Percentiles rank a stretch among this genome's conserved stretches.
Evolutionary conservation across 345 rosid genomes (phyloP).

Genomic region (Brassica napus): Da-Ae NC_063440.1:27577001-27577500

Average conservation of each 20-base stretch:
- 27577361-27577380: not conserved
- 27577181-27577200: not conserved
- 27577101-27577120: constrained; percentile 34
- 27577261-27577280: constrained; percentile 12
- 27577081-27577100: constrained; percentile 34
- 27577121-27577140: constrained; percentile 35
- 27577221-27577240: not conserved
- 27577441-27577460: too few relatives aligned
- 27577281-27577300: constrained; percentile 11
- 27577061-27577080: not conserved
- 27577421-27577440: too few relatives aligned
- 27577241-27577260: constrained; percentile 1
- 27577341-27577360: not conserved
- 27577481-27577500: too few relatives aligned
- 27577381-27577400: not conserved
- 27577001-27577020: not conserved
- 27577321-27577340: not conserved
- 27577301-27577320: not conserved
- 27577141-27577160: constrained; percentile 25
- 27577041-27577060: not conserved
- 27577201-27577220: not conserved
- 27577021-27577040: not conserved
- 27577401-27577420: too few relatives aligned
- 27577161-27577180: constrained; percentile 5
- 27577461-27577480: too few relatives aligned